phyloP scores from a whole-genome alignment of 441 rosid species.

The Erodium texanum region DNA sequence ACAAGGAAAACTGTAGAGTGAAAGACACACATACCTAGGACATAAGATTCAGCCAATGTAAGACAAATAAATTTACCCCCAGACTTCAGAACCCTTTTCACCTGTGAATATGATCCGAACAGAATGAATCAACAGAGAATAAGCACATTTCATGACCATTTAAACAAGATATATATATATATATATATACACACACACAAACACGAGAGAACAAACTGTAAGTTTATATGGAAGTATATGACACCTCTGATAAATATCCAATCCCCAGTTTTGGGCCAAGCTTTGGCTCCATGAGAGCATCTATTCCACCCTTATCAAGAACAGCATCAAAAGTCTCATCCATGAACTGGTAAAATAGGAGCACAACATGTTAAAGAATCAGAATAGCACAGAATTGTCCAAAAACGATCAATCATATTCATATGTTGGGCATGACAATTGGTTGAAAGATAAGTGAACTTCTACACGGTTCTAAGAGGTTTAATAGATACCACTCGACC shows the following conservation, averaged over 20 bases:
- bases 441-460: background rate
- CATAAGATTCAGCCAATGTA: conserved; percentile 80
- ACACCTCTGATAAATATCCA: conserved; percentile 72
- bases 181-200: background rate
- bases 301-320: conserved; percentile 95
- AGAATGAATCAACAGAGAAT: conserved; percentile 13
- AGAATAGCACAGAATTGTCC: background rate
- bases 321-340: conserved; percentile 54
- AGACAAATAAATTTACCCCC: conserved; percentile 79
- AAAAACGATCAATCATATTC: background rate
- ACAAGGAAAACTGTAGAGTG: too few relatives aligned
- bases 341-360: conserved; percentile 32
- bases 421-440: too few relatives aligned
- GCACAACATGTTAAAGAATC: background rate
- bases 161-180: conserved; percentile 9
- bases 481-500: background rate
- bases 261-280: conserved; percentile 61
- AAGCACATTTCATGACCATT: background rate
- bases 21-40: conserved; percentile 45
- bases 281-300: conserved; percentile 94
- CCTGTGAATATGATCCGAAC: conserved; percentile 40
- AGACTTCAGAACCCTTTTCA: conserved; percentile 54
- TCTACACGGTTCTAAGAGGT: background rate
- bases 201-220: background rate
- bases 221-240: conserved; percentile 10